Percentiles rank a stretch among this genome's conserved stretches.
phyloP scores from a whole-genome alignment of 169 alveolate species.

The Fabrea salina region DNA sequence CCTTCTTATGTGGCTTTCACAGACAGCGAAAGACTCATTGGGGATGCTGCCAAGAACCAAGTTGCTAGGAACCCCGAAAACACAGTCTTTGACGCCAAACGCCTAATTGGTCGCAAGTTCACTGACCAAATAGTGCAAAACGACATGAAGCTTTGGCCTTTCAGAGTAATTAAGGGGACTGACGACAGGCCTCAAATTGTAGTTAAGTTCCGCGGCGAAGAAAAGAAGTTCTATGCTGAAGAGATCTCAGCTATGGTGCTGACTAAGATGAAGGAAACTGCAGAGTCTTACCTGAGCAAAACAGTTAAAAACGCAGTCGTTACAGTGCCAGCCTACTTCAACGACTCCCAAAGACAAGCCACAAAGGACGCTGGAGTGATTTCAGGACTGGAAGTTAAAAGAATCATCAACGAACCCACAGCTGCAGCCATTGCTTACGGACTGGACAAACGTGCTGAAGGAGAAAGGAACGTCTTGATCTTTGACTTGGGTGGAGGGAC shows the following conservation, averaged over 20 bases:
- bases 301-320: conserved; percentile 96
- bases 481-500: conserved; percentile 99
- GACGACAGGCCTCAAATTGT: conserved; percentile 93
- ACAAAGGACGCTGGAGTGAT: conserved; percentile 99
- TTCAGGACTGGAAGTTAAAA: conserved; percentile 97
- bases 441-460: conserved; percentile 90
- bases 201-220: conserved; percentile 91
- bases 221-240: conserved; percentile 91
- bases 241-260: conserved; percentile 96
- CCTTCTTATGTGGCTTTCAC: conserved; percentile 99
- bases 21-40: conserved; percentile 96
- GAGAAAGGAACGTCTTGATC: conserved; percentile 93
- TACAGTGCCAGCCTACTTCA: conserved; percentile 99
- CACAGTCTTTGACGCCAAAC: conserved; percentile 97
- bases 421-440: conserved; percentile 99
- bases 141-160: conserved; percentile 95
- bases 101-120: conserved; percentile 97
- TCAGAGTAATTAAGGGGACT: conserved; percentile 90
- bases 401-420: conserved; percentile 98
- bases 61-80: conserved; percentile 96
- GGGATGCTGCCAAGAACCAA: conserved; percentile 98
- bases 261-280: conserved; percentile 96
- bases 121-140: conserved; percentile 93
- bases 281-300: conserved; percentile 94
- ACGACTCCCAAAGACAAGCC: conserved; percentile 98